These are phyloP conservation scores for Tylopilus cervinicoccineus DNA, from an alignment of 768 basidiomycete species.

Conservation along the genomic window DNA sequence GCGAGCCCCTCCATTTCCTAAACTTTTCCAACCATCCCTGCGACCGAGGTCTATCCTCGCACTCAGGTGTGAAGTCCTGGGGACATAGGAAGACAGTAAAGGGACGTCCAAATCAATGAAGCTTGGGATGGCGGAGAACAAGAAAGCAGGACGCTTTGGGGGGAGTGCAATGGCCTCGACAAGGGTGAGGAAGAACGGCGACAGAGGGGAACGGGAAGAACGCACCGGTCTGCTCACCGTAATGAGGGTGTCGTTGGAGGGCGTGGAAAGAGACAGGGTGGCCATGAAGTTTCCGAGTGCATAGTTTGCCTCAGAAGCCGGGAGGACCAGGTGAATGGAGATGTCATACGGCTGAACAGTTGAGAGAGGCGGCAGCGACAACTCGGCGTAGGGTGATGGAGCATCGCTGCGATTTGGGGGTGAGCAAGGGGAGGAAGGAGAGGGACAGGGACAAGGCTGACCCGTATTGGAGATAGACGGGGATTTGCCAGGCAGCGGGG, in stretches of 20 bases:
- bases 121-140: constrained; percentile 37
- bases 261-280: constrained; percentile 53
- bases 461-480: constrained; percentile 79
- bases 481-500: constrained; percentile 66
- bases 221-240: constrained; percentile 64
- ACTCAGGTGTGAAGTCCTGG: constrained; percentile 43
- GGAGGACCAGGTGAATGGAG: constrained; percentile 61
- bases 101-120: constrained; percentile 49
- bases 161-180: constrained; percentile 57
- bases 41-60: constrained; percentile 75
- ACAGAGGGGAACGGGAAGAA: constrained; percentile 6
- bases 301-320: constrained; percentile 61
- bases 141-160: constrained; percentile 29
- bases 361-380: constrained; percentile 47
- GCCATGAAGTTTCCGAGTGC: constrained; percentile 86
- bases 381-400: constrained; percentile 56
- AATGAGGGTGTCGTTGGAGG: constrained; percentile 59
- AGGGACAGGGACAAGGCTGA: constrained; percentile 42
- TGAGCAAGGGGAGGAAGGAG: not conserved
- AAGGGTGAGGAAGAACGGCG: constrained; percentile 8
- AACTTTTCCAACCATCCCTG: constrained; percentile 62
- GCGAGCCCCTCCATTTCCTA: constrained; percentile 67
- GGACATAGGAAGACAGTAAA: constrained; percentile 52
- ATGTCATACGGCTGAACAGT: constrained; percentile 72
- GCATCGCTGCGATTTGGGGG: constrained; percentile 51